Evolutionary conservation across 1,139 yeast species (phyloP), one percentile per base, ranked within the genome.

Genomic region (Geotrichum histeridarum): DNA sequence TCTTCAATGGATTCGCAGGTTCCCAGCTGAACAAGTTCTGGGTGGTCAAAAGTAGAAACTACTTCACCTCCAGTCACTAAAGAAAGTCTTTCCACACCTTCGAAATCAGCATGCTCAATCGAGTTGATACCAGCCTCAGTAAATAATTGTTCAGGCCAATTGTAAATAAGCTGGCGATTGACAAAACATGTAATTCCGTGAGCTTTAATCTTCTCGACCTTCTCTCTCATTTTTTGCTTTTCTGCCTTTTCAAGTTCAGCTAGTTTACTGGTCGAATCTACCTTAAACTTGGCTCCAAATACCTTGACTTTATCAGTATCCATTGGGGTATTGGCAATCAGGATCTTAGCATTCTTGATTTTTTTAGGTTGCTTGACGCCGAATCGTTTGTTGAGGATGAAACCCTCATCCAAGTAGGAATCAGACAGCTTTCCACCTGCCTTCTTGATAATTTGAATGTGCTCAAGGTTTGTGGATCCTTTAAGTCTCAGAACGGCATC

Each of bases 61-160:
- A 94, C 98, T 74, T 93, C 99, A 65, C 96, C 99, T 51, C 99
- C 99, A 6, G 98, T 91, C 30, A 91, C 99, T 50, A 93, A 77
- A 4, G 99, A 96, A 63, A 93, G 79, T 69, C 99, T 84, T 75
- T 93, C 99, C 57, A 93, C 90, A 64, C 99, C 99, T 67, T 89
- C 99, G 64, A 94, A 94, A 72, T 94, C 99, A 18, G 99, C 99
- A 68, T 94, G 99, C 73, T 93, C 99, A 61, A 93, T 89, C 36
- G 97, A 84, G 72, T 89, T 91, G 65, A 93, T 86, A 56, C 84
- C 83, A 45, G 89, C 73, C 65, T 93, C 99, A 6, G 95, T 81
- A 67, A 93, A 88, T 62, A 93, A 77, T 71, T 89, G 97, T 73
- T 93, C 99, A 33, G 99, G 99, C 79, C 93, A 94, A 74, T 93